phyloP scores from a whole-genome alignment of 176 grass and related monocot species.

The Guadua angustifolia region DNA sequence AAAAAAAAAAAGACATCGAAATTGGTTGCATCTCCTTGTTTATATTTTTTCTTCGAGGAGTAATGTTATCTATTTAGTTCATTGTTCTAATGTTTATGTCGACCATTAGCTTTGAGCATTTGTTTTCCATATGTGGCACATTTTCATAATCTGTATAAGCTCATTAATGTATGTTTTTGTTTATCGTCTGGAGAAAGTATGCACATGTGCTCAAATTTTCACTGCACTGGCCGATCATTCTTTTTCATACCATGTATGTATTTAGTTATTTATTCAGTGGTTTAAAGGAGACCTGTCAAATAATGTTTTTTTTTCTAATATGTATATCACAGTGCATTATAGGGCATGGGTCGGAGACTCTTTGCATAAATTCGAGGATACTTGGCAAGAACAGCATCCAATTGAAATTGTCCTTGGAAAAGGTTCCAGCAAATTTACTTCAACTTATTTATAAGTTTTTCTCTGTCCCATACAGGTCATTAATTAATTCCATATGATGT shows the following conservation, averaged over 20 bases:
- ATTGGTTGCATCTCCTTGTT: not conserved
- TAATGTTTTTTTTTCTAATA: slow-evolving; percentile 19
- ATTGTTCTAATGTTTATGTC: not conserved
- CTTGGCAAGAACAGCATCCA: slow-evolving; percentile 86
- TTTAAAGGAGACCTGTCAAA: slow-evolving; percentile 31
- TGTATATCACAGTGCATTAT: slow-evolving; percentile 73
- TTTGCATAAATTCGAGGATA: slow-evolving; percentile 93
- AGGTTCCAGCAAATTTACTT: slow-evolving; percentile 50
- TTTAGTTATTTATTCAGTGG: not conserved
- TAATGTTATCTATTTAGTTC: slow-evolving; percentile 23
- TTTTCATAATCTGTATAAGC: not conserved
- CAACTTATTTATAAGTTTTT: slow-evolving; percentile 24
- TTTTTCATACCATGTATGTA: slow-evolving; percentile 14
- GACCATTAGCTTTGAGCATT: not conserved
- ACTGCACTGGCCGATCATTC: not conserved
- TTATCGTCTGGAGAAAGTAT: not conserved
- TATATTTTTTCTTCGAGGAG: not conserved
- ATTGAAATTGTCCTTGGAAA: slow-evolving; percentile 82
- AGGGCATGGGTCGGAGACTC: slow-evolving; percentile 80
- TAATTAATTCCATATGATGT: not conserved
- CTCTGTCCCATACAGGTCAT: not conserved
- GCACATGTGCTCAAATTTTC: not conserved
- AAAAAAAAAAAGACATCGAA: too few species aligned
- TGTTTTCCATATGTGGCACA: not conserved
- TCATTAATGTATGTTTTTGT: not conserved